Base-by-base conservation (phyloP, 768 basidiomycete species). In the Tephrocybe sp. region DNA sequence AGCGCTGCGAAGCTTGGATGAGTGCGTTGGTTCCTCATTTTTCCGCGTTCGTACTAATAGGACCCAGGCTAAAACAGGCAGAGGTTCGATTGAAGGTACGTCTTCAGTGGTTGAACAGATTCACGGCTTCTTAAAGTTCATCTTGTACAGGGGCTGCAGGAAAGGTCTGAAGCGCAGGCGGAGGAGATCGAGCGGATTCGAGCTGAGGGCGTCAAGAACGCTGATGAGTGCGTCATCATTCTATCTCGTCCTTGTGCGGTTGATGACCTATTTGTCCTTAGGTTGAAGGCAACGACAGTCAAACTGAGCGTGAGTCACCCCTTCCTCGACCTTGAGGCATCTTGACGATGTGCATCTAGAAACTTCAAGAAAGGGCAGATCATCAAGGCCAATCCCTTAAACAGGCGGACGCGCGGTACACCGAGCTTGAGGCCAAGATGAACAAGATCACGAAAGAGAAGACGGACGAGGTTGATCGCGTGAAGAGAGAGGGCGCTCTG, bases 21-120 rank as follows among this genome's bases (percentile, higher is more conserved):
- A n/a, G n/a, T n/a, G n/a, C n/a, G n/a, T n/a, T n/a, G n/a, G n/a
- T n/a, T n/a, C n/a, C n/a, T n/a, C n/a, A n/a, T n/a, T n/a, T n/a
- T n/a, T n/a, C n/a, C n/a, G n/a, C n/a, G n/a, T n/a, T n/a, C n/a
- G n/a, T n/a, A n/a, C n/a, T n/a, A n/a, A n/a, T n/a, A n/a, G n/a
- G n/a, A n/a, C 9, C 5, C 27, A 53, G 55, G 32, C 25, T 56
- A 30, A 37, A 42, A 15, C 18, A 28, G 3, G 26, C 30, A 11
- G 45, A 53, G 41, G 41, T 47, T 36, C 48, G 35, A 9, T 40
- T 35, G 6, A 37, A 35, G 56, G 54, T 63, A 37, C 31, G 42
- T 40, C 6, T 27, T 1, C 21, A 24, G n/a, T n/a, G n/a, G n/a
- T n/a, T n/a, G n/a, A n/a, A n/a, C n/a, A n/a, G n/a, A n/a, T n/a